Conservation (phyloP, 306 rosid species). For the Acacia acuminata region DNA sequence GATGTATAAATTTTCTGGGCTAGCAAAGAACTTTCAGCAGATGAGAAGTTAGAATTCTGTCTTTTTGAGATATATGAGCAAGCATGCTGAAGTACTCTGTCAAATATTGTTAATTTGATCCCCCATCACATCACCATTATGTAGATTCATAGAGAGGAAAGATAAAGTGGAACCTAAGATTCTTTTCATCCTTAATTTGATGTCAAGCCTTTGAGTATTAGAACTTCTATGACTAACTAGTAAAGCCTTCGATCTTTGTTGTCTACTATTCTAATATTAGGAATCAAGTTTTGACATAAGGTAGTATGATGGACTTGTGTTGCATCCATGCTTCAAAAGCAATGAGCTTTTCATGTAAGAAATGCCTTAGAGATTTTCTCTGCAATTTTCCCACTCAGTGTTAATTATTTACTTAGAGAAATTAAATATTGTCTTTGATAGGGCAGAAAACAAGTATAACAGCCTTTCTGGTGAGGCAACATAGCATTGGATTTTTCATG, state of each 20-base stretch:
- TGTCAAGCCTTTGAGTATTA: neutral
- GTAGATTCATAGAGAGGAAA: constrained; percentile 9
- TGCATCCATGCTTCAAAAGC: neutral
- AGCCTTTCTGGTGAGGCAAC: constrained; percentile 39
- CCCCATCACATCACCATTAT: neutral
- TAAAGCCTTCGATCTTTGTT: neutral
- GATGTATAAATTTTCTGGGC: neutral
- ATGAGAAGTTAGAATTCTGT: constrained; percentile 20
- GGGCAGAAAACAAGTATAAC: constrained; percentile 74
- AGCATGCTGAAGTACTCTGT: neutral
- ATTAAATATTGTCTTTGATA: constrained; percentile 39
- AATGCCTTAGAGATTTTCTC: neutral
- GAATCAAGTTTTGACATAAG: neutral
- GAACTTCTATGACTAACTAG: neutral
- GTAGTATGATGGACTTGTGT: neutral
- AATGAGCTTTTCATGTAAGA: neutral
- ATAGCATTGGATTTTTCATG: constrained; percentile 28
- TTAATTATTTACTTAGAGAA: constrained; percentile 31
- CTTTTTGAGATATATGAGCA: neutral
- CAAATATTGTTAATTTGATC: constrained; percentile 12
- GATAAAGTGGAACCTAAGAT: neutral
- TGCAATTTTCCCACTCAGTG: neutral
- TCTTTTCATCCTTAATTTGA: neutral
- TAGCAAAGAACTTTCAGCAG: constrained; percentile 1
- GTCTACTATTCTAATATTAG: neutral